Evolutionary conservation across 495 filamentous ascomycete genomes (phyloP), one percentile per base, ranked within the genome.

Genomic region (Hypoxylon trugodes): DNA sequence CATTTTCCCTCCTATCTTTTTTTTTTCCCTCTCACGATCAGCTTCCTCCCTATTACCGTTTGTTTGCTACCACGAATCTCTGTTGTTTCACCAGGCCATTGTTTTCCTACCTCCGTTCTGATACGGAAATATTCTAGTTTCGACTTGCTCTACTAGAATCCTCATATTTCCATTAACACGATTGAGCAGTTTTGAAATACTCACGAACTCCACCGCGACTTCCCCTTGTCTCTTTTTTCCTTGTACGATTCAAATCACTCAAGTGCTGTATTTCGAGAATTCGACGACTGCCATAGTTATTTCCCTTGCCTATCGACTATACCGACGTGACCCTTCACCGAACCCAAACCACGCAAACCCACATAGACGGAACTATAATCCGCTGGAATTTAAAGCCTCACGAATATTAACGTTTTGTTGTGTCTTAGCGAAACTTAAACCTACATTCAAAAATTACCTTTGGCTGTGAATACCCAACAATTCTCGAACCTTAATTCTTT

Each of bases 181-280:
- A 55, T 62, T 62, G 42, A 43, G 49, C 36, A 25, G 21, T 43
- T 56, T 61, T 36, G 41, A 56, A 12, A 55, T 60, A 21, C 33
- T 18, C 36, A 19, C 48, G 49, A 54, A 40, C 1, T 51, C 51
- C 43, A 36, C 26, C 48, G 32, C 48, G 38, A 45, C 24, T 32
- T 2, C 8, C 19, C 16, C 43, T 4, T 15, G 33, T 30, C 36
- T 45, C 40, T 21, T 40, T 32, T 37, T 42, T 38, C 28, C 33
- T 55, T 41, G 15, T 43, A 42, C 26, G 16, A 41, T 43, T 55
- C 28, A 49, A 42, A 35, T 49, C 32, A 35, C 33, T 40, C 35
- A 49, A 25, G 36, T 12, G 43, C 50, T 47, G 35, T 32, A 54
- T 47, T 18, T 55, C 12, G 50, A 40, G n/a, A 53, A 43, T 22